phyloP scores from a whole-genome alignment of 2,329 filamentous ascomycete species.

The Aspergillus udagawae region DNA sequence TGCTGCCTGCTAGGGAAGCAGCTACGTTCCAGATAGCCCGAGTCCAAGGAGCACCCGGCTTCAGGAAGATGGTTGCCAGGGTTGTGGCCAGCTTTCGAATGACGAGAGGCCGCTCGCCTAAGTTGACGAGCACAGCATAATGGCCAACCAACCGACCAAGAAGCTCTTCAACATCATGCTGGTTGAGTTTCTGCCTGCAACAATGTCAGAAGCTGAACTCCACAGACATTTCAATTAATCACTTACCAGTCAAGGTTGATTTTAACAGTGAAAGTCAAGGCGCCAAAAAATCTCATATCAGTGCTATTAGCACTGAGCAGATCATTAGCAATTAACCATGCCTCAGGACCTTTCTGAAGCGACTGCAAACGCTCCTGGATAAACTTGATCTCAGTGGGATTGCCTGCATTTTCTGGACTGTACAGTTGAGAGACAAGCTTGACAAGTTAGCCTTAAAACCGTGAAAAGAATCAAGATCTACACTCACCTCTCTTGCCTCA shows the following conservation, averaged over 20 bases:
- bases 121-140: constrained; percentile 39
- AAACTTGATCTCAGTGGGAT: constrained; percentile 41
- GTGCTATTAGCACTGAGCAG: constrained; percentile 66
- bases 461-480: not conserved
- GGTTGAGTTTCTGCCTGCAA: constrained; percentile 34
- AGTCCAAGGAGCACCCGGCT: constrained; percentile 36
- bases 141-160: constrained; percentile 40
- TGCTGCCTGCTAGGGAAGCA: constrained; percentile 36
- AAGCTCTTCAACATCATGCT: constrained; percentile 31
- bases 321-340: constrained; percentile 80
- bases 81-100: constrained; percentile 46
- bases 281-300: constrained; percentile 86
- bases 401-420: constrained; percentile 42
- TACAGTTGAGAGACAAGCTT: constrained; percentile 41
- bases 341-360: constrained; percentile 73
- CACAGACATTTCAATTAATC: not conserved
- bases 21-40: constrained; percentile 34
- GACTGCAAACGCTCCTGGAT: constrained; percentile 73
- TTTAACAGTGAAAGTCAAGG: constrained; percentile 89
- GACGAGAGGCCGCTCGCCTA: constrained; percentile 37
- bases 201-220: not conserved
- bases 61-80: constrained; percentile 42
- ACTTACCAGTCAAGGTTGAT: constrained; percentile 81
- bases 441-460: constrained; percentile 4
- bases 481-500: constrained; percentile 27